phyloP scores from a whole-genome alignment of 2,329 filamentous ascomycete species.

The Diplodia mutila region DNA sequence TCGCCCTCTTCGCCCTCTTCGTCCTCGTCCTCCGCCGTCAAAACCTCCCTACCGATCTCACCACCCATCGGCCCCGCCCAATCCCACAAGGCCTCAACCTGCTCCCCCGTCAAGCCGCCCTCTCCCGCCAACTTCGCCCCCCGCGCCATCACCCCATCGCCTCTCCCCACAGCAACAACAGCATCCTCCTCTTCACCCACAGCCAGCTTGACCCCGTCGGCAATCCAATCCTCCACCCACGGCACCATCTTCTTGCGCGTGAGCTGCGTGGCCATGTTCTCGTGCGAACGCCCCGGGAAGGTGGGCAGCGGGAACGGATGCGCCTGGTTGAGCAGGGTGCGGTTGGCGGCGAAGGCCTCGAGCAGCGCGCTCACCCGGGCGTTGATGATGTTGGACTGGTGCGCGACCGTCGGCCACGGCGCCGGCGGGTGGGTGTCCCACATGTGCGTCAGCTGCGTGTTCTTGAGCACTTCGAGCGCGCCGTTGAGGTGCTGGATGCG shows the following conservation, averaged over 20 bases:
- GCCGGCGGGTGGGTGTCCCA: conserved; percentile 6
- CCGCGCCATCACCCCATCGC: neutral
- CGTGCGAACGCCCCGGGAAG: conserved; percentile 67
- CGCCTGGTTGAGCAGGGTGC: conserved; percentile 68
- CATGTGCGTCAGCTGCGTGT: conserved; percentile 2
- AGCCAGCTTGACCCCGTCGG: conserved; percentile 59
- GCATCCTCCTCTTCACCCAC: conserved; percentile 34
- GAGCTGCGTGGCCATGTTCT: conserved; percentile 63
- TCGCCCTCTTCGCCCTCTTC: conserved; percentile 34
- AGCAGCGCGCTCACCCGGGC: conserved; percentile 64
- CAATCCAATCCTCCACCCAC: conserved; percentile 72
- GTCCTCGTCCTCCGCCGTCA: conserved; percentile 41
- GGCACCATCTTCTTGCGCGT: conserved; percentile 85
- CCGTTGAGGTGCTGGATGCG: conserved; percentile 20
- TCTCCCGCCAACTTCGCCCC: conserved; percentile 29
- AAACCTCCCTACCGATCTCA: conserved; percentile 57
- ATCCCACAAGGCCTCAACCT: conserved; percentile 64
- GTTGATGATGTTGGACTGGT: conserved; percentile 25
- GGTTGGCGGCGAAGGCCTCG: conserved; percentile 66
- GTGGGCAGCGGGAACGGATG: conserved; percentile 77
- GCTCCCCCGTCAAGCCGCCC: conserved; percentile 46
- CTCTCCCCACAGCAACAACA: neutral
- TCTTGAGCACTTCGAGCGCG: conserved; percentile 22
- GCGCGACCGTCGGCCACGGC: conserved; percentile 17
- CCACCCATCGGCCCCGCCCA: conserved; percentile 54